Conservation (phyloP, 257 asterid species). For the Lantana camara region DNA sequence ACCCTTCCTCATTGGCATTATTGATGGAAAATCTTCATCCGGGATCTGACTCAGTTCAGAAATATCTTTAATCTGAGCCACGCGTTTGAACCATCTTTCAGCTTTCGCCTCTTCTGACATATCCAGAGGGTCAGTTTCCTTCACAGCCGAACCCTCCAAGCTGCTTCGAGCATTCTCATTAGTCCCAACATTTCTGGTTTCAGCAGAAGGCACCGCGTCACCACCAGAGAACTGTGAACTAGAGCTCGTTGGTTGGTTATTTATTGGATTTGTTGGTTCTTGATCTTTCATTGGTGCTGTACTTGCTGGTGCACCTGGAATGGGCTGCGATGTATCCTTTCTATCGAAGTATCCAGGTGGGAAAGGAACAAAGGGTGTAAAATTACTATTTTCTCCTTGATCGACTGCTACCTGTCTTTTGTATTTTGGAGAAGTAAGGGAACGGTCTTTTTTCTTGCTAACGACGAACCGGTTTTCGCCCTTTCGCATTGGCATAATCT, state of each 20-base stretch:
- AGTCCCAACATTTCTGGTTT: conserved; percentile 16
- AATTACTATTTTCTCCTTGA: conserved; percentile 55
- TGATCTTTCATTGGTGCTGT: conserved; percentile 19
- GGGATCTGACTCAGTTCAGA: conserved; percentile 95
- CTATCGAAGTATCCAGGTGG: conserved; percentile 91
- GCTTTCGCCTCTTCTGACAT: conserved; percentile 99
- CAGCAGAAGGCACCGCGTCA: conserved; percentile 19
- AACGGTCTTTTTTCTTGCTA: conserved; percentile 74
- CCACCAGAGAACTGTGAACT: conserved; percentile 28
- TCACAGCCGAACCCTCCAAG: conserved; percentile 85
- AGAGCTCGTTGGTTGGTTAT: conserved; percentile 22
- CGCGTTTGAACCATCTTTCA: conserved; percentile 93
- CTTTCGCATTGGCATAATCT: conserved; percentile 80
- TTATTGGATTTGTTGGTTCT: background rate
- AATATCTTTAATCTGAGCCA: conserved; percentile 89
- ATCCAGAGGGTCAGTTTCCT: conserved; percentile 74
- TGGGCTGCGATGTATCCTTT: conserved; percentile 47
- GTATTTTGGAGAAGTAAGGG: conserved; percentile 76
- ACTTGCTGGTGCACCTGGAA: conserved; percentile 30
- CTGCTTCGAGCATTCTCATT: conserved; percentile 46
- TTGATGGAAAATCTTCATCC: conserved; percentile 92
- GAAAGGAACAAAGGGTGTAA: conserved; percentile 91
- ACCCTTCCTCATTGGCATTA: conserved; percentile 97
- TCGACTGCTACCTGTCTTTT: conserved; percentile 72
- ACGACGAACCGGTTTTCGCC: conserved; percentile 79